These are phyloP conservation scores for Harringtonia aguacate DNA, from an alignment of 2,329 filamentous ascomycete species.

Conservation along the genomic window DNA sequence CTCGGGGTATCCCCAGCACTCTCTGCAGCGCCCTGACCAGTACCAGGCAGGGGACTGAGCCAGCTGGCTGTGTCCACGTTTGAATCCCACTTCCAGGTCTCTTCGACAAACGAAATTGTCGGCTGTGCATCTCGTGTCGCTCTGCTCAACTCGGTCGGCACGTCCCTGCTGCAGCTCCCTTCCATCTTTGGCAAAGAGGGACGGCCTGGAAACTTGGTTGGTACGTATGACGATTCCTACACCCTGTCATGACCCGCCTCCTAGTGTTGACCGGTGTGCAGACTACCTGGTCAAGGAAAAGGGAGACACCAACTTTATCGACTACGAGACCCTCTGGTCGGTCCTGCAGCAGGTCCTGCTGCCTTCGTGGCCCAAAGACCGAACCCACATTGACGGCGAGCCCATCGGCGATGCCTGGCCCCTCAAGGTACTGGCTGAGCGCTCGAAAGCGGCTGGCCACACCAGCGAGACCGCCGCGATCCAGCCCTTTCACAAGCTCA, in stretches of 20 bases:
- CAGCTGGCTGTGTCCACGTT: conserved; percentile 20
- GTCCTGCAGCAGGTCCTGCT: conserved; percentile 32
- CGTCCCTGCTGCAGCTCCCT: conserved; percentile 1
- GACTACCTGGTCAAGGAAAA: conserved; percentile 8
- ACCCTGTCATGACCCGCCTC: too few species aligned
- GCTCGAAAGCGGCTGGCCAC: conserved; percentile 22
- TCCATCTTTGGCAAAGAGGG: conserved; percentile 1
- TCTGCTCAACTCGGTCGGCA: conserved; percentile 5
- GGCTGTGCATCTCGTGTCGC: conserved; percentile 3
- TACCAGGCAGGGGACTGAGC: conserved; percentile 16
- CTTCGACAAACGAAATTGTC: conserved; percentile 1
- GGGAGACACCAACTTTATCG: conserved; percentile 8
- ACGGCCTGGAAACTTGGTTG: conserved; percentile 5
- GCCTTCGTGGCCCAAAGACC: conserved; percentile 36
- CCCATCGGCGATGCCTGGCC: conserved; percentile 42
- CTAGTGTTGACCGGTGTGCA: too few species aligned
- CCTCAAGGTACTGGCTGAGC: conserved; percentile 45
- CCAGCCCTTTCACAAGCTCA: conserved; percentile 79
- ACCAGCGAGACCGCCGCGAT: conserved; percentile 31
- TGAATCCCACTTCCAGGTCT: conserved; percentile 28
- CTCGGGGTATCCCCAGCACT: too few species aligned
- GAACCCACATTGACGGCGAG: conserved; percentile 35
- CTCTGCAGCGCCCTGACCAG: too few species aligned
- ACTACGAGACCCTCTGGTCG: conserved; percentile 30
- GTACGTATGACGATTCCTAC: background rate